Evolutionary conservation across 2,329 filamentous ascomycete genomes (phyloP).

Genomic region (Penicillium rolfsii): DNA sequence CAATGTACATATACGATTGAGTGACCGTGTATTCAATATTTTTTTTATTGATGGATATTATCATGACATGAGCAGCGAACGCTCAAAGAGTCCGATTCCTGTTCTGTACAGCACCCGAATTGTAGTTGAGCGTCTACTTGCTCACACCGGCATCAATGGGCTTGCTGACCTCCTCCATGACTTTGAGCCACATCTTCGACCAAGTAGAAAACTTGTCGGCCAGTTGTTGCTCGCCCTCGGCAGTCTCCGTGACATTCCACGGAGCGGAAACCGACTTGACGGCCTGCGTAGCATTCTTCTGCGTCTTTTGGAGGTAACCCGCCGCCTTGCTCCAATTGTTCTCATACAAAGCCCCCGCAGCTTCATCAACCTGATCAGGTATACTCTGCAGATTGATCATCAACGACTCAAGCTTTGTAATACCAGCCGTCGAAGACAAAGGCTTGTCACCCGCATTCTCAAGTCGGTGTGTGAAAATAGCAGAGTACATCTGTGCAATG

Average conservation of each 20-base stretch:
- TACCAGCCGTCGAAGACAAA: constrained; percentile 21
- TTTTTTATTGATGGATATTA: constrained; percentile 8
- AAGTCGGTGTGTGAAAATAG: constrained; percentile 47
- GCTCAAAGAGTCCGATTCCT: neutral
- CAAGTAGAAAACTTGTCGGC: constrained; percentile 80
- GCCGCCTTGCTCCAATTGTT: constrained; percentile 41
- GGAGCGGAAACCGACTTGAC: constrained; percentile 73
- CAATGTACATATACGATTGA: constrained; percentile 22
- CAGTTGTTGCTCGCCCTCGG: constrained; percentile 55
- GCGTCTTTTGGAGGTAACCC: constrained; percentile 38
- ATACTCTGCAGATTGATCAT: constrained; percentile 41
- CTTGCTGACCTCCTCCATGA: constrained; percentile 48
- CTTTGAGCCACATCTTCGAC: constrained; percentile 62
- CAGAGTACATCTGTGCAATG: constrained; percentile 48
- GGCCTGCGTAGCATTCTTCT: constrained; percentile 61
- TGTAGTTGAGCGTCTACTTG: constrained; percentile 10
- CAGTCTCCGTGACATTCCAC: constrained; percentile 65
- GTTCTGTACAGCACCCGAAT: neutral
- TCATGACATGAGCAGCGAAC: neutral
- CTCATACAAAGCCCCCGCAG: constrained; percentile 52
- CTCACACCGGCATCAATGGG: constrained; percentile 24
- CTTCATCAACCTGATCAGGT: constrained; percentile 50
- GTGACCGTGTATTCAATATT: constrained; percentile 15
- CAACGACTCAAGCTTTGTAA: constrained; percentile 41
- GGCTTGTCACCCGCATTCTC: constrained; percentile 37